Percentiles rank a stretch among this genome's conserved stretches.
Evolutionary conservation across 2,329 filamentous ascomycete genomes (phyloP).

Genomic region (Ophiostoma tasmaniense): DNA sequence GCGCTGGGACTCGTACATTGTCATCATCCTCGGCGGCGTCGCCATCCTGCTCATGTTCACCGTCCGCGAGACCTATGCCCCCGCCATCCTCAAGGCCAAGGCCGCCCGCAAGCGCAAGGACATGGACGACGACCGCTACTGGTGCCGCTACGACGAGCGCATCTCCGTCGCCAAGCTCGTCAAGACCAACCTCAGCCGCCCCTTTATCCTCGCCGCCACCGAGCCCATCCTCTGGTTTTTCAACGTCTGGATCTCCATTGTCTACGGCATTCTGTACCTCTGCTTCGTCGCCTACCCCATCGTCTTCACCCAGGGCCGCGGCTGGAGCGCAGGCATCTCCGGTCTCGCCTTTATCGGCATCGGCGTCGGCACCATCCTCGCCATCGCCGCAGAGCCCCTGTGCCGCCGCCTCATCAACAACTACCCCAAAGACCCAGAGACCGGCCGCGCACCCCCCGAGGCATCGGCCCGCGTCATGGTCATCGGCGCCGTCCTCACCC

Average conservation of each 20-base stretch:
- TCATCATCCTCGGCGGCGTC: slow-evolving; percentile 60
- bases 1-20: slow-evolving; percentile 81
- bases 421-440: slow-evolving; percentile 65
- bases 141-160: slow-evolving; percentile 71
- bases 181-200: slow-evolving; percentile 66
- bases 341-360: slow-evolving; percentile 72
- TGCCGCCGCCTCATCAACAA: slow-evolving; percentile 69
- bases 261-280: slow-evolving; percentile 76
- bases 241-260: slow-evolving; percentile 63
- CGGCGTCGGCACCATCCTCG: slow-evolving; percentile 54
- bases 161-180: slow-evolving; percentile 57
- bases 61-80: slow-evolving; percentile 69
- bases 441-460: slow-evolving; percentile 66
- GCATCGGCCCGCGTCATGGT: slow-evolving; percentile 74
- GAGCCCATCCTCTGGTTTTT: slow-evolving; percentile 76
- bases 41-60: slow-evolving; percentile 51
- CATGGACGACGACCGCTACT: slow-evolving; percentile 63
- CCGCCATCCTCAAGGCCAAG: slow-evolving; percentile 58
- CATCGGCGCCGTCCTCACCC: slow-evolving; percentile 64
- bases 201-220: slow-evolving; percentile 66
- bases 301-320: slow-evolving; percentile 64
- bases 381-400: slow-evolving; percentile 58
- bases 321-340: slow-evolving; percentile 64
- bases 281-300: slow-evolving; percentile 89
- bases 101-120: slow-evolving; percentile 57